phyloP scores from a whole-genome alignment of 75 land plant species.

The Pinus tabuliformis region DNA sequence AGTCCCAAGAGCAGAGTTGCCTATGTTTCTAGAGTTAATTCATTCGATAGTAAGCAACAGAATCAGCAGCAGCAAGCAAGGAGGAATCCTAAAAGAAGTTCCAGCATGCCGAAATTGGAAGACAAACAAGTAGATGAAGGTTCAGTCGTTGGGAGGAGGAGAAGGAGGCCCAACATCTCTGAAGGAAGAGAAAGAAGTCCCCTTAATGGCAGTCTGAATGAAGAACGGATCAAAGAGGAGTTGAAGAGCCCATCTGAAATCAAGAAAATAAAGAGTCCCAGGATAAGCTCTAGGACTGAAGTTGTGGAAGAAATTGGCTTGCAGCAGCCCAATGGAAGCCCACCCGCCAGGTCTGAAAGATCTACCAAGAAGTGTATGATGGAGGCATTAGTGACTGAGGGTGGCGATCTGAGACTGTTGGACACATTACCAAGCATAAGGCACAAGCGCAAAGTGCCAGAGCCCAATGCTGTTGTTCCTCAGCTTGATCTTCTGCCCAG shows the following conservation, averaged over 20 bases:
- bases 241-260: neutral
- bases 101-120: neutral
- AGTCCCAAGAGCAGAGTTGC: slow-evolving; percentile 5
- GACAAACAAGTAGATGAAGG: neutral
- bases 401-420: neutral
- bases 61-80: neutral
- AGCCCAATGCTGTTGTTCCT: neutral
- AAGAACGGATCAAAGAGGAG: neutral
- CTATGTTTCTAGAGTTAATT: neutral
- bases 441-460: slow-evolving; percentile 8
- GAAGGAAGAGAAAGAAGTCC: slow-evolving; percentile 1
- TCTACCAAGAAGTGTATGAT: neutral
- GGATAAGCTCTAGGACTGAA: slow-evolving; percentile 3
- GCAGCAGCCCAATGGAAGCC: slow-evolving; percentile 7
- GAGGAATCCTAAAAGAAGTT: neutral
- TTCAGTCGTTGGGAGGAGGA: slow-evolving; percentile 5
- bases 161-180: neutral
- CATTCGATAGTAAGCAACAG: neutral
- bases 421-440: neutral
- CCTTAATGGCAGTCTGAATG: neutral
- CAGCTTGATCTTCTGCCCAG: neutral
- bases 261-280: neutral
- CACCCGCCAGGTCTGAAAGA: neutral
- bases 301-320: neutral
- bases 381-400: neutral